phyloP scores from a whole-genome alignment of 768 basidiomycete species.

The Clavulina sp. region DNA sequence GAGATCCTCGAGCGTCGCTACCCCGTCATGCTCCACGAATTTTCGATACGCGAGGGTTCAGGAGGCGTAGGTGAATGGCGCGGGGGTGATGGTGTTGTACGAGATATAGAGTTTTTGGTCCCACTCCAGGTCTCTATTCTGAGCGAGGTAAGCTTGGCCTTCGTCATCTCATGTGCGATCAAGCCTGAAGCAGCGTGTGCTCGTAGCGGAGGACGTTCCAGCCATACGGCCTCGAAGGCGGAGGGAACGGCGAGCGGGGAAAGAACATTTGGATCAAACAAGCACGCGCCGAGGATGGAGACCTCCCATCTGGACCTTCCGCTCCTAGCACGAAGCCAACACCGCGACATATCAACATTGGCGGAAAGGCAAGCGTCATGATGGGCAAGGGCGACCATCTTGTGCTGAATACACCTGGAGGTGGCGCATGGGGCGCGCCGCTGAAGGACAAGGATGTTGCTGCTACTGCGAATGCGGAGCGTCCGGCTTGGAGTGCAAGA shows the following conservation, averaged over 20 bases:
- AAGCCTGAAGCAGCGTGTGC: not conserved
- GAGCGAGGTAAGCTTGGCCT: conserved; percentile 41
- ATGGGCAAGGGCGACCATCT: conserved; percentile 80
- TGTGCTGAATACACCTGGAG: conserved; percentile 76
- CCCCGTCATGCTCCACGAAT: conserved; percentile 74
- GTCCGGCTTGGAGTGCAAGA: conserved; percentile 15
- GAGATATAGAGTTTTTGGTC: conserved; percentile 70
- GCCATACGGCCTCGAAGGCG: conserved; percentile 77
- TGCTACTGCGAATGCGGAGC: too few relatives aligned
- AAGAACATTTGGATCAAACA: conserved; percentile 66
- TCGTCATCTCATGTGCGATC: not conserved
- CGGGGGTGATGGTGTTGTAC: conserved; percentile 72
- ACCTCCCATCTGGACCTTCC: conserved; percentile 21
- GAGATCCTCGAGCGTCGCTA: conserved; percentile 89
- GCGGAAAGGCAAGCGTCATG: conserved; percentile 70
- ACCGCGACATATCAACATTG: conserved; percentile 61
- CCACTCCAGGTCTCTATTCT: conserved; percentile 76
- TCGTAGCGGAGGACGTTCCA: conserved; percentile 60
- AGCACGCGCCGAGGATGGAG: conserved; percentile 25
- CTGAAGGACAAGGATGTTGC: conserved; percentile 13
- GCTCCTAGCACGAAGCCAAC: not conserved
- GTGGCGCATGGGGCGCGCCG: conserved; percentile 71
- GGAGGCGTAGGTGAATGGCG: conserved; percentile 54
- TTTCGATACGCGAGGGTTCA: conserved; percentile 53
- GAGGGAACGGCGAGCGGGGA: conserved; percentile 49